Conservation (phyloP, 1,284 basidiomycete species). For the Papiliotrema nemorosa region DNA sequence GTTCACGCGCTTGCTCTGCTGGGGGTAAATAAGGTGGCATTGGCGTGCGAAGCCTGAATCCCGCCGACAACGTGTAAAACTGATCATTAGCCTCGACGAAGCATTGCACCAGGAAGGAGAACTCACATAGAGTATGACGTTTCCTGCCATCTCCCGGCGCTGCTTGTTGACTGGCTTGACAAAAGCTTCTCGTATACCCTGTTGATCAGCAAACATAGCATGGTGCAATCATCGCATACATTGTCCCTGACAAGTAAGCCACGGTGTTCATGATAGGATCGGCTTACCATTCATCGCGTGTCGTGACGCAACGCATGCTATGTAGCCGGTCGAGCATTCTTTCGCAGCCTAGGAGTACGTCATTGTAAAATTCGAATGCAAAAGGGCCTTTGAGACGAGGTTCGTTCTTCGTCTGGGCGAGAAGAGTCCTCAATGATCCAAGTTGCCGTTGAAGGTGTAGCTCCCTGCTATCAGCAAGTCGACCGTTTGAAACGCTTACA, state of each 20-base stretch:
- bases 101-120: not conserved
- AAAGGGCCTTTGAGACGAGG: constrained; percentile 93
- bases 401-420: constrained; percentile 86
- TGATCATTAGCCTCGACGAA: constrained; percentile 7
- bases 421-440: constrained; percentile 72
- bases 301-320: constrained; percentile 91
- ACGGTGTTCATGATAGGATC: no score
- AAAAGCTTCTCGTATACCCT: constrained; percentile 67
- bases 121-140: constrained; percentile 73
- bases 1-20: constrained; percentile 73
- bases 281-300: constrained; percentile 86
- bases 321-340: constrained; percentile 81
- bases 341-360: constrained; percentile 79
- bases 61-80: constrained; percentile 81
- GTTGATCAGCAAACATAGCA: constrained; percentile 50
- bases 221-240: constrained; percentile 10
- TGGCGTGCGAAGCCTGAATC: constrained; percentile 83
- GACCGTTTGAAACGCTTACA: constrained; percentile 55
- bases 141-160: constrained; percentile 81
- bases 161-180: constrained; percentile 83
- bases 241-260: constrained; percentile 31
- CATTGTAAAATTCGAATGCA: constrained; percentile 73
- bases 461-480: constrained; percentile 61
- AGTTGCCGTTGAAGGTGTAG: constrained; percentile 87
- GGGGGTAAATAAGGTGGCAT: constrained; percentile 93